Percentiles rank a stretch among this genome's conserved stretches.
Conservation (phyloP, 768 basidiomycete genomes). For the Xanthoconium purpureum region DNA sequence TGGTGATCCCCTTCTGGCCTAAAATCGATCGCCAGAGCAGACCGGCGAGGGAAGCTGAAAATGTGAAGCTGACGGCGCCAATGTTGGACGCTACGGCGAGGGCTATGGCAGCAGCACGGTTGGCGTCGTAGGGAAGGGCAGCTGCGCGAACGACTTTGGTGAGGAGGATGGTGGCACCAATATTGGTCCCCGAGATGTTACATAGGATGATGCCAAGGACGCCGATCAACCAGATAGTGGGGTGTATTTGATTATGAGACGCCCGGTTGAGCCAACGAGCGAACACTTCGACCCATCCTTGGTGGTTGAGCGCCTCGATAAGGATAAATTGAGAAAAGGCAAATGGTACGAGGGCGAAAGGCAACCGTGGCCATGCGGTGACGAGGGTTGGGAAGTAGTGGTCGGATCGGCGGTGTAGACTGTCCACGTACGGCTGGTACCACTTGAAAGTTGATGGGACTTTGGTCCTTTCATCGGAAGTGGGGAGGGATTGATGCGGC, state of each 20-base stretch:
- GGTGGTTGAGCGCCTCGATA: slow-evolving; percentile 75
- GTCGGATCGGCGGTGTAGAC: slow-evolving; percentile 9
- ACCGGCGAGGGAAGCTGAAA: slow-evolving; percentile 86
- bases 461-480: neutral
- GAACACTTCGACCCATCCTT: slow-evolving; percentile 89
- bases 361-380: slow-evolving; percentile 67
- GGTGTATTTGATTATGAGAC: slow-evolving; percentile 40
- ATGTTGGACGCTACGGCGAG: slow-evolving; percentile 87
- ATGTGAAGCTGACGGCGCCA: slow-evolving; percentile 88
- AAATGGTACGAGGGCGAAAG: slow-evolving; percentile 86
- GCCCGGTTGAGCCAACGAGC: slow-evolving; percentile 60
- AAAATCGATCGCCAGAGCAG: slow-evolving; percentile 81
- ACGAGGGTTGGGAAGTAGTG: slow-evolving; percentile 70
- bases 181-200: slow-evolving; percentile 86
- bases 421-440: neutral
- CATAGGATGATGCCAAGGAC: slow-evolving; percentile 71
- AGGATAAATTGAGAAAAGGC: slow-evolving; percentile 95
- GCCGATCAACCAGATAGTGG: slow-evolving; percentile 65
- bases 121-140: slow-evolving; percentile 29
- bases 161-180: slow-evolving; percentile 86
- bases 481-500: no score
- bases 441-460: neutral
- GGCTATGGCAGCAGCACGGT: slow-evolving; percentile 60
- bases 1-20: slow-evolving; percentile 62
- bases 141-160: slow-evolving; percentile 70